These are phyloP conservation scores for Takashimella tepidaria DNA, from an alignment of 1,284 basidiomycete genomes.

Conservation along the genomic window DNA sequence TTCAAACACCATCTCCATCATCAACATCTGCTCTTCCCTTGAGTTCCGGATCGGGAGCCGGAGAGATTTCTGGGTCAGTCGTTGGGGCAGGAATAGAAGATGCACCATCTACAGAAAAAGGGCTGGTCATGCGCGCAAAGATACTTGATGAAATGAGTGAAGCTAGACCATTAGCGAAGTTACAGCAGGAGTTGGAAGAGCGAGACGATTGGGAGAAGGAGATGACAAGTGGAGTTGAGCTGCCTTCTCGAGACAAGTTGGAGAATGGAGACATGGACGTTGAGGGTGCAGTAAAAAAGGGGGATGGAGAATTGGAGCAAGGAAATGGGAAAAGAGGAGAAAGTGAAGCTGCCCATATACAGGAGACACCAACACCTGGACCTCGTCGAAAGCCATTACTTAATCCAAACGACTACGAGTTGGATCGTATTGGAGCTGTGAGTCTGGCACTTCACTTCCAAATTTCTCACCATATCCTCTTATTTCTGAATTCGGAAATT, in stretches of 20 bases:
- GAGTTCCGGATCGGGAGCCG: not conserved
- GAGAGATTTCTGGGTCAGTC: too few species aligned
- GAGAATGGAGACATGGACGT: not conserved
- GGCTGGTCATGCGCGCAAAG: slow-evolving; percentile 51
- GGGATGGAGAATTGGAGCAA: slow-evolving; percentile 16
- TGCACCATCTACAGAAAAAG: slow-evolving; percentile 23
- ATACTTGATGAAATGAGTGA: slow-evolving; percentile 78
- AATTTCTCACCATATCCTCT: slow-evolving; percentile 3
- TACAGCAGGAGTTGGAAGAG: slow-evolving; percentile 70
- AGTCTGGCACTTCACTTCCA: slow-evolving; percentile 19
- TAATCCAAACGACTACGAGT: slow-evolving; percentile 82
- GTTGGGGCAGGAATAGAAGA: too few species aligned
- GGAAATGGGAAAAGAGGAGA: slow-evolving; percentile 3
- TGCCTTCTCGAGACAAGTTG: not conserved
- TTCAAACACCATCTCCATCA: slow-evolving; percentile 13
- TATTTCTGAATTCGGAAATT: slow-evolving; percentile 11
- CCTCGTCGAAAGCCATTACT: slow-evolving; percentile 56
- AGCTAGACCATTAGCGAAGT: slow-evolving; percentile 78
- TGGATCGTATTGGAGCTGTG: slow-evolving; percentile 69
- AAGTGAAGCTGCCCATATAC: slow-evolving; percentile 3
- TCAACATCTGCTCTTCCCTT: slow-evolving; percentile 1
- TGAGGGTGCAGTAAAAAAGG: slow-evolving; percentile 2
- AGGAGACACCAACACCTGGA: slow-evolving; percentile 10
- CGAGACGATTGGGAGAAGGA: slow-evolving; percentile 17
- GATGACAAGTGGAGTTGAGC: not conserved